Evolutionary conservation across 163 green algal genomes (phyloP), one percentile per base, ranked within the genome.

Genomic region (Coccomyxa subellipsoidea): DNA sequence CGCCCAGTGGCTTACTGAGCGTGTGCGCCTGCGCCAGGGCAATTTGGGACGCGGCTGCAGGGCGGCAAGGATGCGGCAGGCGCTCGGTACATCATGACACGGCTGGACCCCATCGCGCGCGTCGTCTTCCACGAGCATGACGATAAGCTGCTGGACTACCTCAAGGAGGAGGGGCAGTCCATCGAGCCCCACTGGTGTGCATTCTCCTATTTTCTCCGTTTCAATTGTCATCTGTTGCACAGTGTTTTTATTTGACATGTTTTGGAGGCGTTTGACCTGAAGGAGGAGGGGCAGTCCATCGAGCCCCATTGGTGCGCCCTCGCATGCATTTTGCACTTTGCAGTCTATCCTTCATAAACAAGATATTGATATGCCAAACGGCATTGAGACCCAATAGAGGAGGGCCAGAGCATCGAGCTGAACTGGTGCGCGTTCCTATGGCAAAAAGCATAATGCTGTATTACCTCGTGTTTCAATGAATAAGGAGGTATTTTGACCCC

Each of bases 21-120:
- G 23, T 59, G 47, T 18, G 23, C 47, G 47, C 23, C 15, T 59
- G 47, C 6, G 83, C 54, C 84, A 86, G 94, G 94, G 39, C 95
- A 97, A 85, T 99, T 99, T 83, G 97, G 97, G 77, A 99, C 97
- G 38, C 90, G 97, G 36, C 90, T 99, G 78, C 91, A 96, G 92
- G 97, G 97, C 80, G 97, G 97, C 87, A 99, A 99, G 88, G 97
- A 99, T 84, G 92, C 94, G 77, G 96, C 96, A 69, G 95, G 87
- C 82, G 84, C 95, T 23, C 90, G 97, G 86, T 99, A 99, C 93
- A 99, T 99, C 87, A 98, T 96, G 92, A 99, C 97, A 25, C 89
- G 93, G 32, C 92, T 99, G 80, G 88, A 89, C 4, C 81, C 86
- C 18, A 82, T 99, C 7, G 92, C 95, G 2, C 92, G 97, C 32